These are phyloP conservation scores for Panicum hallii DNA, from an alignment of 202 grass and related monocot genomes.

Conservation along the genomic window DNA sequence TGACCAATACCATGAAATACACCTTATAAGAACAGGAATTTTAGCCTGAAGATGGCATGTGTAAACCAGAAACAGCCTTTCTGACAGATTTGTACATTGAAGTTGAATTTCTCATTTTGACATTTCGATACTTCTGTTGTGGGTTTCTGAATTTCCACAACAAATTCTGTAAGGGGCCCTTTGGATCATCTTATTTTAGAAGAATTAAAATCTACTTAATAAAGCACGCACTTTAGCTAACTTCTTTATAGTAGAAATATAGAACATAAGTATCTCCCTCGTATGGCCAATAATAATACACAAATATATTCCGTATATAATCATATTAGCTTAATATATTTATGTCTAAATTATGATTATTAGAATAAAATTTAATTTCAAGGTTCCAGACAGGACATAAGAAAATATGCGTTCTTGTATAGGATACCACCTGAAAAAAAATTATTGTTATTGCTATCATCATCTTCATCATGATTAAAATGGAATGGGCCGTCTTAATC, in stretches of 20 bases:
- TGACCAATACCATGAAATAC: background rate
- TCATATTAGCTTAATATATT: too few relatives aligned
- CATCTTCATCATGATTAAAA: too few relatives aligned
- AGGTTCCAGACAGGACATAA: too few relatives aligned
- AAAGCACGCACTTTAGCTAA: too few relatives aligned
- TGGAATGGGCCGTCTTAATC: background rate
- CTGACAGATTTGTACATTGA: background rate
- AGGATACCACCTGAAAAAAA: background rate
- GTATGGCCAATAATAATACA: too few relatives aligned
- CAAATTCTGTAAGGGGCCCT: background rate
- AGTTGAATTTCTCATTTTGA: background rate
- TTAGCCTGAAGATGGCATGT: background rate
- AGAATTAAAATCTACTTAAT: too few relatives aligned
- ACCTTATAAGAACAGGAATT: background rate
- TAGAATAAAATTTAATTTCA: too few relatives aligned
- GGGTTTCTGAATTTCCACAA: background rate
- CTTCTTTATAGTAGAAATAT: too few relatives aligned
- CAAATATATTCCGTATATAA: too few relatives aligned
- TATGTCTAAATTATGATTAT: too few relatives aligned
- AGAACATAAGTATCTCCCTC: too few relatives aligned
- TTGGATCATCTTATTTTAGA: too few relatives aligned
- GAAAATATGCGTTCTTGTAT: background rate
- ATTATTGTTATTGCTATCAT: background rate
- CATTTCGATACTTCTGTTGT: background rate
- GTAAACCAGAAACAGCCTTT: background rate